phyloP scores from a whole-genome alignment of 1,284 basidiomycete species.

The Gymnopus androsaceus region DNA sequence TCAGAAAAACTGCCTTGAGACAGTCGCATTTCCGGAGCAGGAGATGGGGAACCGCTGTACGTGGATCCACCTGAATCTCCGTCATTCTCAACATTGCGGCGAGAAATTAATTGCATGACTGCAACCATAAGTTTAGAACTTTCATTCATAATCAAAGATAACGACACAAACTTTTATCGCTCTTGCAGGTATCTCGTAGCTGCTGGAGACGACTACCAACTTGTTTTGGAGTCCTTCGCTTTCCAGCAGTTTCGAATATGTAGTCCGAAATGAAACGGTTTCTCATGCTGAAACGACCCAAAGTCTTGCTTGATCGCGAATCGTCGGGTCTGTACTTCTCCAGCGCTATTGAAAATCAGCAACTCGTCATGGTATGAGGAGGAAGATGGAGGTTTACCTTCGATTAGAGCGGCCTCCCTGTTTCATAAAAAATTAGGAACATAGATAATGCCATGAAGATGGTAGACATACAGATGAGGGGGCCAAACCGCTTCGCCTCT shows the following conservation, averaged over 20 bases:
- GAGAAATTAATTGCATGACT: constrained; percentile 35
- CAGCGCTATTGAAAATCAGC: constrained; percentile 35
- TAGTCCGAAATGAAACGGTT: constrained; percentile 62
- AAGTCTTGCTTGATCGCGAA: constrained; percentile 41
- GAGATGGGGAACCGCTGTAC: constrained; percentile 14
- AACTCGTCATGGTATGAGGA: constrained; percentile 6
- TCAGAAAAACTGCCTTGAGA: not conserved
- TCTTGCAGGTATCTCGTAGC: constrained; percentile 56
- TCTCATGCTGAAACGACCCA: constrained; percentile 54
- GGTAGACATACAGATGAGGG: constrained; percentile 44
- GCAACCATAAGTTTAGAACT: constrained; percentile 1
- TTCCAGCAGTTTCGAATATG: constrained; percentile 54
- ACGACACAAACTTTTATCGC: constrained; percentile 36
- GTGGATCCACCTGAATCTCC: constrained; percentile 12
- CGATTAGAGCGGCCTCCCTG: constrained; percentile 56
- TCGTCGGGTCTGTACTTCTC: constrained; percentile 50
- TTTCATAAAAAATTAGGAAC: constrained; percentile 13
- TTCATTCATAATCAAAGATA: constrained; percentile 2
- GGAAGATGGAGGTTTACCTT: constrained; percentile 38
- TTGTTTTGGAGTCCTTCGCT: constrained; percentile 58
- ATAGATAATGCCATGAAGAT: not conserved
- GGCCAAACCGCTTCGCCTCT: constrained; percentile 63
- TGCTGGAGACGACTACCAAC: constrained; percentile 66
- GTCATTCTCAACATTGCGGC: constrained; percentile 21
- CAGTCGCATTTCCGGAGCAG: constrained; percentile 13